Conservation (phyloP, 2,329 filamentous ascomycete genomes). For the Aspergillus texensis region DNA sequence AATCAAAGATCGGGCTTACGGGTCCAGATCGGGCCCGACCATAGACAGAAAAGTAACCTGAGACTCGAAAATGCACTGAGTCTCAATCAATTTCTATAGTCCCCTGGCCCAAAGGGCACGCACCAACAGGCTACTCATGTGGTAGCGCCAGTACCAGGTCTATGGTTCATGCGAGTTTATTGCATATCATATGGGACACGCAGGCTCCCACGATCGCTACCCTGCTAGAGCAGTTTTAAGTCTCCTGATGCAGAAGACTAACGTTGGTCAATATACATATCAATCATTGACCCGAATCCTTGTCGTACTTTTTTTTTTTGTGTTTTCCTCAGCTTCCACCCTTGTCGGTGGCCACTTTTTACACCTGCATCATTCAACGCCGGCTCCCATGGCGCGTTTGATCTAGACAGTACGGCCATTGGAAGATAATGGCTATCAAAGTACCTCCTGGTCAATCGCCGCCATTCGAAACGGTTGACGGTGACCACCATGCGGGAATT, state of each 20-base stretch:
- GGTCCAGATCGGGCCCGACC: background rate
- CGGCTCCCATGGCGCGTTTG: background rate
- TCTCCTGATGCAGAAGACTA: background rate
- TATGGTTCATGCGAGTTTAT: constrained; percentile 2
- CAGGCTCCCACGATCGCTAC: background rate
- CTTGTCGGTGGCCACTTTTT: background rate
- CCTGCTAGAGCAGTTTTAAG: background rate
- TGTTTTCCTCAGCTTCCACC: background rate
- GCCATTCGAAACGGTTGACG: constrained; percentile 29
- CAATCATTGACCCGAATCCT: background rate
- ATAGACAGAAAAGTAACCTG: background rate
- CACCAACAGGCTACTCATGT: background rate
- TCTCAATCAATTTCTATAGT: background rate
- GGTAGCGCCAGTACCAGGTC: background rate
- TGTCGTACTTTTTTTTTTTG: background rate
- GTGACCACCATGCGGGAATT: constrained; percentile 32
- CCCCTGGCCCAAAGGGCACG: background rate
- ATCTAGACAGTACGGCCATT: background rate
- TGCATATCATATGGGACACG: background rate
- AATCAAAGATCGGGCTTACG: background rate
- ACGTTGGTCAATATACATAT: background rate
- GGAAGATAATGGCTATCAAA: constrained; percentile 11
- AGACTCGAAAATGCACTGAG: background rate
- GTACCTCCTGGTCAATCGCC: constrained; percentile 21
- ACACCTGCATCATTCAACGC: background rate